These are phyloP conservation scores for Gossypium davidsonii DNA, from an alignment of 441 rosid genomes.

Conservation along the genomic window DNA sequence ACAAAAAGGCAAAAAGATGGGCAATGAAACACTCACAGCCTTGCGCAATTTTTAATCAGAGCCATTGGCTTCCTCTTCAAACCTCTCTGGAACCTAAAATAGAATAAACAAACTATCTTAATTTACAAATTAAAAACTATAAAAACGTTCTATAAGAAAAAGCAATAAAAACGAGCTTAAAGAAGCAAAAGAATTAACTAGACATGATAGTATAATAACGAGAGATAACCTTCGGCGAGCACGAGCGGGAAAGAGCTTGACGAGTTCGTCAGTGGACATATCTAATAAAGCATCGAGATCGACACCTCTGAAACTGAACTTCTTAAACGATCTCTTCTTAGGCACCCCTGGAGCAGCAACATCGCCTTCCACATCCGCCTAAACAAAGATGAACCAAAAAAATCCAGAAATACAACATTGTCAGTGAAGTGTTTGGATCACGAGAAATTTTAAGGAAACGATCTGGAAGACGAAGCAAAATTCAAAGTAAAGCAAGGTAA, in stretches of 20 bases:
- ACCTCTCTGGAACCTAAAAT: slow-evolving; percentile 47
- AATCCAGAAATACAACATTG: background rate
- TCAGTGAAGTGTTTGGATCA: background rate
- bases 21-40: slow-evolving; percentile 36
- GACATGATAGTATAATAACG: background rate
- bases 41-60: slow-evolving; percentile 61
- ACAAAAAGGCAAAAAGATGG: background rate
- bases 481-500: background rate
- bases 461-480: background rate
- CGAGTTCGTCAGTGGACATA: slow-evolving; percentile 70
- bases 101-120: background rate
- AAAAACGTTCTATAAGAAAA: too few species aligned
- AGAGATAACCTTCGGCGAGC: slow-evolving; percentile 51
- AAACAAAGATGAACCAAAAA: background rate
- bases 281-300: slow-evolving; percentile 65
- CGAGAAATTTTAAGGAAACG: background rate
- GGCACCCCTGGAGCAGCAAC: slow-evolving; percentile 43
- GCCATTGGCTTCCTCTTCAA: slow-evolving; percentile 70
- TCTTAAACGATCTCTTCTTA: slow-evolving; percentile 75
- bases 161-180: background rate
- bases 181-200: background rate
- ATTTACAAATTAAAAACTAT: background rate
- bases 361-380: slow-evolving; percentile 45
- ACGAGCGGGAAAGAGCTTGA: slow-evolving; percentile 57
- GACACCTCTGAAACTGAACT: slow-evolving; percentile 67